phyloP scores from a whole-genome alignment of 768 basidiomycete species.

The Suillus subalutaceus region DNA sequence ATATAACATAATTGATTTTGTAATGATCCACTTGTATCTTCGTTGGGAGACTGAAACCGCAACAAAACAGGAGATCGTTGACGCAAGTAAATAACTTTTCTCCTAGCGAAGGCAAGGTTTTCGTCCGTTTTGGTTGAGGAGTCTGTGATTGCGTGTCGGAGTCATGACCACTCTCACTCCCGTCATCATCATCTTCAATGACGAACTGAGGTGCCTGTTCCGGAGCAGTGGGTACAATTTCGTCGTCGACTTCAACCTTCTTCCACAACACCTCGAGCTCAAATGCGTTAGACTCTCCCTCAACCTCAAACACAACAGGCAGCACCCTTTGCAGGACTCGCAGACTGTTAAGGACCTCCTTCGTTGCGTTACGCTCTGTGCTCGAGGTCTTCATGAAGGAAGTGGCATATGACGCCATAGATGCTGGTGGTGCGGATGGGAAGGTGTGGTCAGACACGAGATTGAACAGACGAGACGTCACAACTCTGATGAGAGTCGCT shows the following conservation, averaged over 20 bases:
- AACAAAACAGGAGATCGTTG: constrained; percentile 89
- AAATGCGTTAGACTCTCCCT: constrained; percentile 70
- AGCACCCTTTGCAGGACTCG: constrained; percentile 87
- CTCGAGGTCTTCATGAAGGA: constrained; percentile 67
- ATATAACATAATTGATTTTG: constrained; percentile 86
- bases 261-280: constrained; percentile 87
- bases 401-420: constrained; percentile 67
- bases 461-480: constrained; percentile 70
- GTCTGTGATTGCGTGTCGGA: constrained; percentile 20
- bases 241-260: constrained; percentile 52
- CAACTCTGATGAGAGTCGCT: constrained; percentile 74
- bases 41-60: constrained; percentile 87
- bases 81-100: constrained; percentile 79
- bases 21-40: constrained; percentile 77
- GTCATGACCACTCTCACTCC: constrained; percentile 43
- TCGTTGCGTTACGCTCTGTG: constrained; percentile 68
- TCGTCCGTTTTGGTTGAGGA: constrained; percentile 39
- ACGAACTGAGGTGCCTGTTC: constrained; percentile 70
- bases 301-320: constrained; percentile 85
- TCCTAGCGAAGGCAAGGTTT: constrained; percentile 71
- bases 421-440: constrained; percentile 54
- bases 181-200: constrained; percentile 83
- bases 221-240: constrained; percentile 22
- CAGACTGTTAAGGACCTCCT: constrained; percentile 91
- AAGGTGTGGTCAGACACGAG: constrained; percentile 81